phyloP scores from a whole-genome alignment of 2,329 filamentous ascomycete genomes.

The Colletotrichum somersetense region DNA sequence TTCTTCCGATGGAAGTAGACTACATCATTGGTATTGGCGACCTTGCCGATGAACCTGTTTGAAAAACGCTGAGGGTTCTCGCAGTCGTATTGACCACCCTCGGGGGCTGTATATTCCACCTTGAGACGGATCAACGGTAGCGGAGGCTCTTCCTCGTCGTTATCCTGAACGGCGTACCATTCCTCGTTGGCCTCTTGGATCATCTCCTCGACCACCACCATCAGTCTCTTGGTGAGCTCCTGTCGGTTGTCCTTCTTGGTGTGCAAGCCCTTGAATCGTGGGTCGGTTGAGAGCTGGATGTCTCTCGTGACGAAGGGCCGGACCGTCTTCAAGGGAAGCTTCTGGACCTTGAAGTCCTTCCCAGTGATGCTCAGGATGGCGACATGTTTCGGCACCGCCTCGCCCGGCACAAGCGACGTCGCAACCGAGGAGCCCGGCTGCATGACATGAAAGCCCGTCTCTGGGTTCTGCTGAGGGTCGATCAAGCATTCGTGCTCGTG shows the following conservation, averaged over 20 bases:
- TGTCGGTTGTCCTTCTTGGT: conserved; percentile 86
- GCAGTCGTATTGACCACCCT: conserved; percentile 87
- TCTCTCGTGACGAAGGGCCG: conserved; percentile 92
- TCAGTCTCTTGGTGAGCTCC: conserved; percentile 82
- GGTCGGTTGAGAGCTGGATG: conserved; percentile 80
- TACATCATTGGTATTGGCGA: conserved; percentile 94
- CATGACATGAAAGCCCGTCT: conserved; percentile 95
- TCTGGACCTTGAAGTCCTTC: conserved; percentile 82
- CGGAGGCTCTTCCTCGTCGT: conserved; percentile 71
- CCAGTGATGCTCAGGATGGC: conserved; percentile 87
- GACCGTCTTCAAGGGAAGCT: conserved; percentile 87
- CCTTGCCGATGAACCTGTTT: conserved; percentile 88
- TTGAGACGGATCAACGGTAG: conserved; percentile 89
- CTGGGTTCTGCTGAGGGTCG: conserved; percentile 83
- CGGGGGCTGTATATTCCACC: conserved; percentile 88
- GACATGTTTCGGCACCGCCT: conserved; percentile 92
- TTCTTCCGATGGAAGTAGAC: conserved; percentile 95
- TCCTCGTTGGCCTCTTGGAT: conserved; percentile 86
- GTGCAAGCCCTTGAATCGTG: conserved; percentile 81
- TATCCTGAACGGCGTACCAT: conserved; percentile 84
- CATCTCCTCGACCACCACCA: conserved; percentile 83
- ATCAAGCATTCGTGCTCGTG: conserved; percentile 98
- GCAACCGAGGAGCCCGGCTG: conserved; percentile 97
- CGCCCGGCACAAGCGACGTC: conserved; percentile 89
- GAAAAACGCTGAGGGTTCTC: conserved; percentile 98